Base-by-base conservation (phyloP, 2,329 filamentous ascomycete genomes). In the Trichoderma pleuroti region DNA sequence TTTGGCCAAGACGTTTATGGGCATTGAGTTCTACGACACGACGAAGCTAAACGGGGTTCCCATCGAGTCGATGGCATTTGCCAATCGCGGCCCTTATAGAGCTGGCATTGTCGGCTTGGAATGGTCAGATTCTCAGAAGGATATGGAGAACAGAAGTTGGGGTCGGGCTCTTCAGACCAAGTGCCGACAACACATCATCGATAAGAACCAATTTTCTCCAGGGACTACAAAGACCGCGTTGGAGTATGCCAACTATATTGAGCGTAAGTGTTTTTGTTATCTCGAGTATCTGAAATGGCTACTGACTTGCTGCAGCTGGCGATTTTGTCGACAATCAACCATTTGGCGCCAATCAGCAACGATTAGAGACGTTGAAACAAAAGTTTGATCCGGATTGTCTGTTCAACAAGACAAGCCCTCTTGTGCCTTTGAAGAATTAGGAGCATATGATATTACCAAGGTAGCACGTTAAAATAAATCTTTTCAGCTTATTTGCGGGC, bases 21-120 rank as follows among this genome's bases (percentile, higher is more conserved):
- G 82, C 1, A 80, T 84, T 5, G 84, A 87, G 72, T 77, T 82
- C 28, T 80, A 81, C 28, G 80, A 84, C 24, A 80, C 81, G 68
- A 14, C 21, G 2, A 54, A 63, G 21, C 30, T 71, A 8, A 49
- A 68, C 7, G 56, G 78, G n/a, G 77, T 84, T 5, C 74, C 77
- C 0, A 72, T 78, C 1, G 72, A 77, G 3, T 79, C 77, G 1
- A 86, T 81, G 7, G 46, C 70, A 2, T 71, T 63, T 36, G 52
- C 70, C 49, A 70, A 69, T 21, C 65, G 70, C 5, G 65, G 66
- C 11, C 10, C 30, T 5, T 70, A 70, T 5, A 34, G 66, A 16
- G 39, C 39, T 18, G 66, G 66, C 3, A 34, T 68, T 8, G 9
- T 68, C 28, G 56, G 56, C 4, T 14, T 68, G 28, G 56, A 68